phyloP scores from a whole-genome alignment of 805 yeast genomes.

The Henningerozyma blattae region DNA sequence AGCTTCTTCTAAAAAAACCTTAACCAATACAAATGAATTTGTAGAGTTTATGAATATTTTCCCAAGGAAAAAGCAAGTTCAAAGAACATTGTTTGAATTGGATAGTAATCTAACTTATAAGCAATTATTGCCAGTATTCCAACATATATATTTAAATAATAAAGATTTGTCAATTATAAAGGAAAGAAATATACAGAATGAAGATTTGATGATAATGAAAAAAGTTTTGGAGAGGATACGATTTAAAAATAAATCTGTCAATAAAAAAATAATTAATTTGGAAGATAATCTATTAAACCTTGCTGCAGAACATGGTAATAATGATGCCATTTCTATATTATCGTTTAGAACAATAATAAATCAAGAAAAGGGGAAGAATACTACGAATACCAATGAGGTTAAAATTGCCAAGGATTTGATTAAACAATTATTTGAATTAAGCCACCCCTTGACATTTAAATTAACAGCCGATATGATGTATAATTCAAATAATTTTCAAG shows the following conservation, averaged over 20 bases:
- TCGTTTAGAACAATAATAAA: conserved; percentile 50
- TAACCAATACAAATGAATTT: conserved; percentile 26
- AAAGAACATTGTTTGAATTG: conserved; percentile 51
- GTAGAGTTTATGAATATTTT: conserved; percentile 37
- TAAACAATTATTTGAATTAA: conserved; percentile 38
- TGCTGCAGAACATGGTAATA: conserved; percentile 75
- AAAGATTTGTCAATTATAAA: conserved; percentile 4
- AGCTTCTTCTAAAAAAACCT: not conserved
- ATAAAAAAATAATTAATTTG: conserved; percentile 37
- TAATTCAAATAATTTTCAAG: conserved; percentile 32
- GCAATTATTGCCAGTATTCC: conserved; percentile 42
- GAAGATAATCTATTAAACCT: conserved; percentile 68
- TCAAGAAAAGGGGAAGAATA: too few species aligned
- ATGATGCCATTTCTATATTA: conserved; percentile 66
- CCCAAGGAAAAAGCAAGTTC: conserved; percentile 47
- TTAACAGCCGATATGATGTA: conserved; percentile 68
- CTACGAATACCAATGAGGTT: conserved; percentile 29
- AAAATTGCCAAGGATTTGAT: conserved; percentile 52
- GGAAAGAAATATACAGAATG: not conserved
- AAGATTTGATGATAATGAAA: conserved; percentile 57
- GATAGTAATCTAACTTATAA: conserved; percentile 44
- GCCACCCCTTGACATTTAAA: conserved; percentile 68
- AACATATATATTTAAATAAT: conserved; percentile 37
- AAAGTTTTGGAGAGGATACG: conserved; percentile 52
- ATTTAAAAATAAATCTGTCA: conserved; percentile 44